Evolutionary conservation across 805 yeast genomes (phyloP).

Genomic region (Diddensiella santjacobensis): DNA sequence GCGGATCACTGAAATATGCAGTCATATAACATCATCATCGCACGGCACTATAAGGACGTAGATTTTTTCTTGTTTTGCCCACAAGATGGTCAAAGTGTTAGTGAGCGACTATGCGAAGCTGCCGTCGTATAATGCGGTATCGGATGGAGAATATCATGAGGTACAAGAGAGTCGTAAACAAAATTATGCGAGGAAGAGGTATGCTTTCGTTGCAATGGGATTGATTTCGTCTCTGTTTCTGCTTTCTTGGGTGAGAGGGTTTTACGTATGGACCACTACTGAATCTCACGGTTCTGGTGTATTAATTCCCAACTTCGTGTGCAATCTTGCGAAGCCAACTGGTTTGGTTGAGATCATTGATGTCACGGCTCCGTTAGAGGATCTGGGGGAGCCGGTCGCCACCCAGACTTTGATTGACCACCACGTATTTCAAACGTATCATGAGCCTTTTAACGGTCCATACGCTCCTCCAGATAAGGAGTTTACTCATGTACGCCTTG

Average conservation of each 20-base stretch:
- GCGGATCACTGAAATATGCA: no score
- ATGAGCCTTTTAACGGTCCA: constrained; percentile 38
- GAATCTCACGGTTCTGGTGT: not conserved
- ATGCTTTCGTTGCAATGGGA: not conserved
- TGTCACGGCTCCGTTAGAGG: constrained; percentile 19
- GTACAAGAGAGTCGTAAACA: no score
- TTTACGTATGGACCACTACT: not conserved
- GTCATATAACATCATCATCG: no score
- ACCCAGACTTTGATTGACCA: constrained; percentile 22
- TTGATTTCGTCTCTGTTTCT: not conserved
- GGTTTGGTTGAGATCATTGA: constrained; percentile 17
- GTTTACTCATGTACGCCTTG: constrained; percentile 36
- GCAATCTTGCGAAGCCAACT: not conserved
- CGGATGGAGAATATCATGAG: no score
- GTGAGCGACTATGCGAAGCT: no score
- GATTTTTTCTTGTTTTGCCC: no score
- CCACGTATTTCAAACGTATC: constrained; percentile 43
- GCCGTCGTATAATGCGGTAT: no score
- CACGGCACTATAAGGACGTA: no score
- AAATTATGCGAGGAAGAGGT: not conserved
- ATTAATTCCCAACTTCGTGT: not conserved
- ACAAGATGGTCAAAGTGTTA: no score
- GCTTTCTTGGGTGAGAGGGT: not conserved
- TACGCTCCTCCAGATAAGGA: constrained; percentile 41
- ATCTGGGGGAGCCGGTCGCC: constrained; percentile 15